Evolutionary conservation across 108 stramenopile species (phyloP).

Genomic region (Schizochytrium sp.): DNA sequence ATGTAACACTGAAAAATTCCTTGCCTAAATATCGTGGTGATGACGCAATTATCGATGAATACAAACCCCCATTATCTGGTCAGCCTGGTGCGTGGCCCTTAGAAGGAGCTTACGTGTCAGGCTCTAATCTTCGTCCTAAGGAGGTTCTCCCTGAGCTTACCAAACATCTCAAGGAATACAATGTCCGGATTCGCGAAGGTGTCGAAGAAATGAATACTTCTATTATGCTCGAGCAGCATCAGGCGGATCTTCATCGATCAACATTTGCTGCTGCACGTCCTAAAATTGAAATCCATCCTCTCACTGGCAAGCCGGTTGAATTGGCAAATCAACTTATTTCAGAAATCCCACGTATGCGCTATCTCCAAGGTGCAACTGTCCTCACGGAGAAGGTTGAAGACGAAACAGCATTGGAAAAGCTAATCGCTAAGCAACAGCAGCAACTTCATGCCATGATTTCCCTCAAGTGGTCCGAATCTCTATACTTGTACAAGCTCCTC

Average conservation of each 20-base stretch:
- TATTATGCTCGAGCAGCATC: constrained; percentile 9
- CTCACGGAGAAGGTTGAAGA: background rate
- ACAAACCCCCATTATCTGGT: background rate
- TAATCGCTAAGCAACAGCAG: constrained; percentile 3
- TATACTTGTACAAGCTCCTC: constrained; percentile 24
- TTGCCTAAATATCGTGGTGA: constrained; percentile 12
- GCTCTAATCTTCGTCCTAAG: background rate
- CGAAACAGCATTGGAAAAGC: constrained; percentile 10
- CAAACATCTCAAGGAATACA: background rate
- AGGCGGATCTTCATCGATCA: constrained; percentile 1
- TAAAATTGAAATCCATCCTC: background rate
- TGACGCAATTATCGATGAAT: background rate
- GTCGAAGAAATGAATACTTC: background rate
- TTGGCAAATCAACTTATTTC: background rate
- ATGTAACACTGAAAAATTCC: constrained; percentile 16
- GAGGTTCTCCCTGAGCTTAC: background rate
- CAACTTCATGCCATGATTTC: background rate
- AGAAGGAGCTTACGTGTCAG: background rate
- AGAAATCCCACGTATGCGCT: background rate
- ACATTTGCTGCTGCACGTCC: background rate
- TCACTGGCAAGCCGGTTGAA: background rate
- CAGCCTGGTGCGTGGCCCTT: background rate
- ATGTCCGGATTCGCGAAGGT: background rate
- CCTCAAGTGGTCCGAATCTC: constrained; percentile 44
- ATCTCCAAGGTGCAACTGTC: background rate